Evolutionary conservation across 768 basidiomycete species (phyloP).

Genomic region (Chiua virens): DNA sequence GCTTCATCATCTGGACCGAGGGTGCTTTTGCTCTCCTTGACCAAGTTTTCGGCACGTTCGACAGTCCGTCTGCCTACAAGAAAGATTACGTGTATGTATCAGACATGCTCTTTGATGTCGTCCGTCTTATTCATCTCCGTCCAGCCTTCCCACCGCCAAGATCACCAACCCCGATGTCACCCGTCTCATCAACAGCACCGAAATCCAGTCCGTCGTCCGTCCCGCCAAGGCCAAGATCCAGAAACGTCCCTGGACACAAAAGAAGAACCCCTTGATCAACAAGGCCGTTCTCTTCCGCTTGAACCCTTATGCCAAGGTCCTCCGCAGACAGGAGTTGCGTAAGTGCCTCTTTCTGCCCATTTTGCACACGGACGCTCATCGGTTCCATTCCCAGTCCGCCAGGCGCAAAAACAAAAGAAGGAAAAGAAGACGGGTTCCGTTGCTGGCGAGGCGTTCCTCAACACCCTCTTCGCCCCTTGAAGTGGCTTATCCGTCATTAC

Average conservation of each 20-base stretch:
- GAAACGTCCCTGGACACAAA: slow-evolving; percentile 97
- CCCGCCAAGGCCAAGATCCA: slow-evolving; percentile 80
- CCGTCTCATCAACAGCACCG: slow-evolving; percentile 95
- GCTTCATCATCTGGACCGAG: slow-evolving; percentile 99
- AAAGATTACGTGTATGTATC: slow-evolving; percentile 77
- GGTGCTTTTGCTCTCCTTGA: slow-evolving; percentile 90
- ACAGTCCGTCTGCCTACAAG: slow-evolving; percentile 83
- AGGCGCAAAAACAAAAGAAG: slow-evolving; percentile 57
- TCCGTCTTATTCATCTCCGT: neutral
- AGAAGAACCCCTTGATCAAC: slow-evolving; percentile 98
- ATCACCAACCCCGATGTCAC: slow-evolving; percentile 96
- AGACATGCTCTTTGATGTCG: neutral
- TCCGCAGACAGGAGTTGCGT: slow-evolving; percentile 88
- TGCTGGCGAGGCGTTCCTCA: slow-evolving; percentile 83
- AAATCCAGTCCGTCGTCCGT: slow-evolving; percentile 96
- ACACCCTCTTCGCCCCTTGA: slow-evolving; percentile 84
- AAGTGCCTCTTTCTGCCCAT: slow-evolving; percentile 35
- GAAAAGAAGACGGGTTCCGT: slow-evolving; percentile 62
- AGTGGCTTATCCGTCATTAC: neutral
- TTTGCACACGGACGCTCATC: slow-evolving; percentile 1
- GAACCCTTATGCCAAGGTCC: slow-evolving; percentile 97
- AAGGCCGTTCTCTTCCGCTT: slow-evolving; percentile 93
- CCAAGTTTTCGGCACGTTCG: slow-evolving; percentile 93
- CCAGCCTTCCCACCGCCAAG: slow-evolving; percentile 91
- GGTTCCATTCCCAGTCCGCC: slow-evolving; percentile 56